Base-by-base conservation (phyloP, 1,139 yeast species). In the Saccharomyces hybrid region DNA sequence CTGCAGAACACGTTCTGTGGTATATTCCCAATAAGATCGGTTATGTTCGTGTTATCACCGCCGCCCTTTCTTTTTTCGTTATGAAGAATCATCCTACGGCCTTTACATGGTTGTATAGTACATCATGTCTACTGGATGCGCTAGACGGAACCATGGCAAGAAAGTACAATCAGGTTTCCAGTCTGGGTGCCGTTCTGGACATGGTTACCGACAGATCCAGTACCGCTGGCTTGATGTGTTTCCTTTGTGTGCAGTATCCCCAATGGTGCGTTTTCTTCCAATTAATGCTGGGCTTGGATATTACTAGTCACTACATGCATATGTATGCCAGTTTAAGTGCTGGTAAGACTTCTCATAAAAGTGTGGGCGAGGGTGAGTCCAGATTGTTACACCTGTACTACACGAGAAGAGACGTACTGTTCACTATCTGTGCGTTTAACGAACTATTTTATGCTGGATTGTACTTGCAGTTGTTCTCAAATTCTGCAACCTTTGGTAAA, bases 141-240 rank as follows among this genome's bases (percentile, higher is more conserved):
- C 81, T 91, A 60, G 99, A 95, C 69, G 99, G 99, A 4, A 85
- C 86, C 56, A 96, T 96, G 53, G 99, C 99, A 8, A 80, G 99
- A 58, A 81, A 80, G 65, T 89, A 77, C 70, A 82, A 87, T 68
- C 99, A 95, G 71, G 88, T 96, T 14, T 88, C 97, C 41, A 80
- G 82, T 61, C 89, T 90, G 64, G 99, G 99, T 38, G 98, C 99
- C 13, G 96, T 95, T 25, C 78, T 95, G 64, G 99, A 95, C 72
- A 95, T 95, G 99, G 98, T 95, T 41, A 93, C 99, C 29, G 99
- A 95, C 69, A 79, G 99, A 68, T 93, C 98, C 69, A 93, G 99
- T 27, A 95, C 99, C 0, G 82, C 96, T 13, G 87, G 96, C 25
- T 78, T 95, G 65, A 84, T 90, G 62, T 90, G 96, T 69, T 93